Percentiles rank a stretch among this genome's conserved stretches.
phyloP scores from a whole-genome alignment of 176 grass and related monocot genomes.

The Oryza officinalis region DNA sequence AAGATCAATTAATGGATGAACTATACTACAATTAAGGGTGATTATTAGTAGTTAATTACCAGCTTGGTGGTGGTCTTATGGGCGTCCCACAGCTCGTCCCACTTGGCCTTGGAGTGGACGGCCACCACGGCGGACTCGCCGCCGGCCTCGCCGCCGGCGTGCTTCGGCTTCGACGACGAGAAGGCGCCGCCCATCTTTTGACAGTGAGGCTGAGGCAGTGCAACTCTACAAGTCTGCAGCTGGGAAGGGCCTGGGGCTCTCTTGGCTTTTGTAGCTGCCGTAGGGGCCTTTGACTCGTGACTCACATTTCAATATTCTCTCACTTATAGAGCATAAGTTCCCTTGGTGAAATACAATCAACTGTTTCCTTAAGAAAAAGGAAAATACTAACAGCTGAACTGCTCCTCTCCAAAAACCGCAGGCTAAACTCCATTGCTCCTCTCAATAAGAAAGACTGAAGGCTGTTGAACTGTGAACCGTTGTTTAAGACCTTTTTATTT shows the following conservation, averaged over 20 bases:
- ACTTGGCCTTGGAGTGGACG: slow-evolving; percentile 45
- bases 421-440: neutral
- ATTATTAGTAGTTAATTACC: slow-evolving; percentile 24
- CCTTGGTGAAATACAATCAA: no score
- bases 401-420: neutral
- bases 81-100: slow-evolving; percentile 37
- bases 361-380: no score
- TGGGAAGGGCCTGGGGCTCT: neutral
- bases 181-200: slow-evolving; percentile 20
- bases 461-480: no score
- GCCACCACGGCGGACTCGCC: slow-evolving; percentile 41
- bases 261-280: neutral
- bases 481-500: no score
- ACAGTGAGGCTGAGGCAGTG: neutral
- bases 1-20: neutral
- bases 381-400: no score
- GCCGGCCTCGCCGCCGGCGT: neutral
- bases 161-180: neutral
- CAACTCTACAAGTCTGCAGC: neutral
- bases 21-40: no score
- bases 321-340: neutral
- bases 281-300: neutral
- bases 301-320: neutral
- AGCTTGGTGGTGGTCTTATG: slow-evolving; percentile 43
- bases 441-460: no score